These are phyloP conservation scores for Cylindricascospora bacillispora DNA, from an alignment of 1,139 yeast genomes.

Conservation along the genomic window DNA sequence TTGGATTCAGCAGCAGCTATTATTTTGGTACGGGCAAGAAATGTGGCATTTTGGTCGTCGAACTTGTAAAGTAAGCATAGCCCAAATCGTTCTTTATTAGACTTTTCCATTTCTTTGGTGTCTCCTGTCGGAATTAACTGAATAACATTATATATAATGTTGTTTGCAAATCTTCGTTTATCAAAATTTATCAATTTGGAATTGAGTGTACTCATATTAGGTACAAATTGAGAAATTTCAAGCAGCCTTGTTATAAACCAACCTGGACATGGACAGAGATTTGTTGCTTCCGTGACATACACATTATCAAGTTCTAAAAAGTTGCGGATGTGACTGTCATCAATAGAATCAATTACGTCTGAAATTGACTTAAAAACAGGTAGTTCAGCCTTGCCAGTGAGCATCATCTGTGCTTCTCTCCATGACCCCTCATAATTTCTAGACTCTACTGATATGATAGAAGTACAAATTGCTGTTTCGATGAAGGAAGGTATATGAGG, in stretches of 20 bases:
- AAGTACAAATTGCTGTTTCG: slow-evolving; percentile 68
- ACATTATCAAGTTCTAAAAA: slow-evolving; percentile 28
- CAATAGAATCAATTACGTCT: slow-evolving; percentile 12
- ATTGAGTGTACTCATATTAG: slow-evolving; percentile 50
- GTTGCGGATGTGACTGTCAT: slow-evolving; percentile 12
- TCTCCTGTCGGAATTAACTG: slow-evolving; percentile 28
- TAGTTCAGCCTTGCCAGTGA: slow-evolving; percentile 3
- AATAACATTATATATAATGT: slow-evolving; percentile 39
- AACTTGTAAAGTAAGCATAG: slow-evolving; percentile 13
- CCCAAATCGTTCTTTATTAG: slow-evolving; percentile 11
- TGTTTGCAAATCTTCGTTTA: slow-evolving; percentile 51
- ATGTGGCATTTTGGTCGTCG: slow-evolving; percentile 9
- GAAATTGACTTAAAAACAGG: slow-evolving; percentile 9
- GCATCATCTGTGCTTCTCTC: slow-evolving; percentile 14
- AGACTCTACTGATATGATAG: slow-evolving; percentile 70
- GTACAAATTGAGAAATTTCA: slow-evolving; percentile 55
- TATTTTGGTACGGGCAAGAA: slow-evolving; percentile 26
- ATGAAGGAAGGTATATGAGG: slow-evolving; percentile 72
- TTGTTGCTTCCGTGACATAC: slow-evolving; percentile 36
- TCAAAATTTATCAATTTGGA: slow-evolving; percentile 52
- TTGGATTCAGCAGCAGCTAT: slow-evolving; percentile 33
- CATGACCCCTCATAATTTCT: slow-evolving; percentile 37
- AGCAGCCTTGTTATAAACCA: slow-evolving; percentile 52
- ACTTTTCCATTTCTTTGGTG: slow-evolving; percentile 9
- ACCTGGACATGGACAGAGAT: slow-evolving; percentile 75